Base-by-base conservation (phyloP, 306 rosid genomes). In the Cucurbita moschata region DNA sequence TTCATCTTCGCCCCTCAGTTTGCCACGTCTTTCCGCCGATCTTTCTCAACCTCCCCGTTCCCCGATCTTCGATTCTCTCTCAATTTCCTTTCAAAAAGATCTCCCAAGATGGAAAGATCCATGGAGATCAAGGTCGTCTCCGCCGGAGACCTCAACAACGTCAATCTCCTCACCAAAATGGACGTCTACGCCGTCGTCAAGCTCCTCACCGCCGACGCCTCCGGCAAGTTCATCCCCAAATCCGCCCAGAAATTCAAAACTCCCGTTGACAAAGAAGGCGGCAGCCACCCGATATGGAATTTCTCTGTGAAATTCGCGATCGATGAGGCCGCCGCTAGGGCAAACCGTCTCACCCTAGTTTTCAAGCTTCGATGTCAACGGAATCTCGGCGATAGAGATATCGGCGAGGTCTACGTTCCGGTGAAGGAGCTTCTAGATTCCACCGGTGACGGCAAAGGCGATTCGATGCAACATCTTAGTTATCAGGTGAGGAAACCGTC, bases 141-240 rank as follows among this genome's bases (percentile, higher is more conserved):
- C 0, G 97, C 98, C 3, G 81, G 79, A 11, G 94, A 83, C 55
- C 84, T 94, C 74, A 84, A 94, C 18, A 77, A 90, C 43, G 96
- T 87, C 2, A 90, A 82, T 49, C 72, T 84, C 30, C 35, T 94
- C n/a, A 79, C 88, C 51, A 89, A 94, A 80, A 90, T 90, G 96
- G 86, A 87, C 44, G 96, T 83, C 0, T 90, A 85, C 85, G 95
- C 79, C 39, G 89, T 85, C 80, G 85, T 87, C 55, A 77, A 85
- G 0, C 78, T 93, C 88, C 10, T 42, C 52, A 35, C 8, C 52
- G 0, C 74, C 73, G 96, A 87, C 50, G 9, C 8, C 37, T 1
- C 75, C 73, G 96, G 87, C 37, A 88, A 90, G 42, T 30, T 80
- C 4, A 1, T n/a, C 2, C 10, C 80, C 1, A 2, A 19, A 2